Evolutionary conservation across 176 grass and related monocot genomes (phyloP), one percentile per base, ranked within the genome.

Genomic region (Areca catechu): DNA sequence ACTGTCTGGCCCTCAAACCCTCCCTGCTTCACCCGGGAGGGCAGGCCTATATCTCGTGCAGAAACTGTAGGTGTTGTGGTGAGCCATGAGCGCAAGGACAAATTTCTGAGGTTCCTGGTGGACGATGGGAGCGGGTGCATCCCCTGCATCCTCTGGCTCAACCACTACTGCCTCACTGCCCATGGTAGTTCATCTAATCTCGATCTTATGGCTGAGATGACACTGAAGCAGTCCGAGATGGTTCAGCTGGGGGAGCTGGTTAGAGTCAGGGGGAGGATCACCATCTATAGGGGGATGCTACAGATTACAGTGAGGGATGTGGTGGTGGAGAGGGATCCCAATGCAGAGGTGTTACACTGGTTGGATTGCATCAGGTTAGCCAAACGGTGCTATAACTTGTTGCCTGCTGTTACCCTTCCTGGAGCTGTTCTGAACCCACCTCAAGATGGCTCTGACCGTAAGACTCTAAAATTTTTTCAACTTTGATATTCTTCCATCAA

Each of bases 71-170:
- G 84, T 3, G 22, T 92, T 16, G 78, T 98, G 4, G 87, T 88
- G 25, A 77, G 66, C 0, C 57, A 27, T 20, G 80, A 98, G 55
- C 75, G 75, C 19, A 79, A 51, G 20, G 55, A 80, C 5, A 83
- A 82, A 29, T 82, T 80, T 76, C 72, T 98, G 37, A 56, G 59
- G 4, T 98, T 98, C 63, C 51, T 85, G 54, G 5, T 92, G 1
- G 93, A 92, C 23, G 88, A 98, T 48, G 93, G 93, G 72, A 79
- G 81, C 19, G 81, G 72, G 0, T 98, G 87, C 63, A 67, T 98
- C 1, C 87, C 78, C 0, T 98, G 93, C 51, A 53, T 92, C 23
- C 69, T 97, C 7, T 97, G 80, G 83, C 67, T 96, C 58, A 85
- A 88, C 24, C 69, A 79, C 66, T 69, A 65, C 1, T 56, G 67